These are phyloP conservation scores for Xylaria acuta DNA, from an alignment of 495 filamentous ascomycete species.

Conservation along the genomic window DNA sequence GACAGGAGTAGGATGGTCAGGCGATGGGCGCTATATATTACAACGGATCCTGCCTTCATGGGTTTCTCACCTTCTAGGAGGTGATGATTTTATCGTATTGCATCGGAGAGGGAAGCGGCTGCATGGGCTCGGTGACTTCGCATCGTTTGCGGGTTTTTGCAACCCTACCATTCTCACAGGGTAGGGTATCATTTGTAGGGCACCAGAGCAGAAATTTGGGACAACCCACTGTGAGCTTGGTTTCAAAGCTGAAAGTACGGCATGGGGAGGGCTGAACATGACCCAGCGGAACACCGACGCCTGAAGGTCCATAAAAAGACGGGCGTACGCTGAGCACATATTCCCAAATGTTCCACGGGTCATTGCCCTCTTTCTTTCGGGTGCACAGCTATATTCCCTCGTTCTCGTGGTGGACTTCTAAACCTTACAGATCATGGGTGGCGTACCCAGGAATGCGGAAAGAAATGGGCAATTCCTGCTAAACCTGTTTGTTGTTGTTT, in stretches of 20 bases:
- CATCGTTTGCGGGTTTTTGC: conserved; percentile 22
- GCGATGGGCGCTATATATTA: conserved; percentile 27
- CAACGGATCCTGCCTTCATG: conserved; percentile 20
- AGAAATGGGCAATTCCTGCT: conserved; percentile 3
- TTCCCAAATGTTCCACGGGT: background rate
- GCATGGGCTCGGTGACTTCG: conserved; percentile 25
- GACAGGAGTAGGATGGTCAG: conserved; percentile 14
- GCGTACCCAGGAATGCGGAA: conserved; percentile 13
- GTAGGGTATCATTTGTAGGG: background rate
- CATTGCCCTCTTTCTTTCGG: background rate
- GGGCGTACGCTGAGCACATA: background rate
- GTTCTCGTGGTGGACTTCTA: background rate
- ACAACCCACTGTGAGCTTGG: conserved; percentile 8
- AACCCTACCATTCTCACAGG: conserved; percentile 15
- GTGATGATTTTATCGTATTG: conserved; percentile 26
- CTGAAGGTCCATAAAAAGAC: background rate
- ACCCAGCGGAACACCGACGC: background rate
- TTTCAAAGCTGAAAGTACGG: background rate
- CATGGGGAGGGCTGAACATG: background rate
- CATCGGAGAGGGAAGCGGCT: conserved; percentile 24
- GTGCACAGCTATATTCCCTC: background rate
- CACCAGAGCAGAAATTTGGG: conserved; percentile 6
- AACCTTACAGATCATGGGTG: conserved; percentile 16
- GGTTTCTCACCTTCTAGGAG: conserved; percentile 14
- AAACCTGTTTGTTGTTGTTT: background rate